phyloP scores from a whole-genome alignment of 2,329 filamentous ascomycete genomes.

The Periconia digitata region DNA sequence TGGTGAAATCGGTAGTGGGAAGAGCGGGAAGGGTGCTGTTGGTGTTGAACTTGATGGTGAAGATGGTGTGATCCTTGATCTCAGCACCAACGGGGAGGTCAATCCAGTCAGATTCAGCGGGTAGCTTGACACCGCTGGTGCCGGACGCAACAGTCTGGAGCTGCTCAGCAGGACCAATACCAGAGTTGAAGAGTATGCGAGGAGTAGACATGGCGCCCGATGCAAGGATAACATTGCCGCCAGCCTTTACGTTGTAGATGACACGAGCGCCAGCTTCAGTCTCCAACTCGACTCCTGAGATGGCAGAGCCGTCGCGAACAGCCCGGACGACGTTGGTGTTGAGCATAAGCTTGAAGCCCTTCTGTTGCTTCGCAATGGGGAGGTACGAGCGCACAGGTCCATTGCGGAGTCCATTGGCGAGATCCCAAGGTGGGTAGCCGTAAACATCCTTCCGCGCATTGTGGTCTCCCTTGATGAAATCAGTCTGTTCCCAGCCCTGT shows the following conservation, averaged over 20 bases:
- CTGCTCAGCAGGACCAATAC: constrained; percentile 63
- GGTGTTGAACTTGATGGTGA: constrained; percentile 37
- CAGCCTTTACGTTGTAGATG: constrained; percentile 57
- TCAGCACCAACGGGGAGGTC: constrained; percentile 51
- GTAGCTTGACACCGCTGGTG: constrained; percentile 44
- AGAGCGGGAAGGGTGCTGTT: constrained; percentile 20
- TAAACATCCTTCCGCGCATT: constrained; percentile 62
- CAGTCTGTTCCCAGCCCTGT: constrained; percentile 65
- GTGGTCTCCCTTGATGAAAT: constrained; percentile 58
- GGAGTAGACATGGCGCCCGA: constrained; percentile 69
- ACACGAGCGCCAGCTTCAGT: constrained; percentile 41
- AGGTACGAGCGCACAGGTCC: constrained; percentile 73
- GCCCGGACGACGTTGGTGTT: constrained; percentile 67
- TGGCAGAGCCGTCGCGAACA: constrained; percentile 60
- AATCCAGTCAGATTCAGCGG: constrained; percentile 50
- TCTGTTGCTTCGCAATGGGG: constrained; percentile 58
- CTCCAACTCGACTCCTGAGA: constrained; percentile 66
- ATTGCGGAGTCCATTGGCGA: constrained; percentile 63
- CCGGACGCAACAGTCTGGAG: constrained; percentile 48
- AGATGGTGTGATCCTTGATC: constrained; percentile 44
- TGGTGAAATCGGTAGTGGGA: constrained; percentile 24
- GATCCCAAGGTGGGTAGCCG: constrained; percentile 67
- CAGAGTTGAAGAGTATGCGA: constrained; percentile 67
- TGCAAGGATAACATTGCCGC: constrained; percentile 66
- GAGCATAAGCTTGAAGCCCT: constrained; percentile 68